Base-by-base conservation (phyloP, 164 flowering plant genomes). In the Sedum album region DNA sequence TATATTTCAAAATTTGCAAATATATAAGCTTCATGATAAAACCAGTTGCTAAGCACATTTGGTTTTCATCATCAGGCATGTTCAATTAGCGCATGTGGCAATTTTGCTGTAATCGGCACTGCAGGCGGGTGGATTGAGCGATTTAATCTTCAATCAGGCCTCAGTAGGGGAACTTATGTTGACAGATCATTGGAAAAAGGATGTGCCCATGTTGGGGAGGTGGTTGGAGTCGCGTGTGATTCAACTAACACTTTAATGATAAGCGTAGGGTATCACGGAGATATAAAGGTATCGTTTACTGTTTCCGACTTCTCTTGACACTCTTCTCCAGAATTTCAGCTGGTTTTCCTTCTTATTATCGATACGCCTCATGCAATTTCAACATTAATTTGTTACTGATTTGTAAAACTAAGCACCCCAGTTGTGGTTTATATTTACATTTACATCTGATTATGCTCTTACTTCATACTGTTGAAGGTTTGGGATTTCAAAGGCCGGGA, bases 51-150 rank as follows among this genome's bases (percentile, higher is more conserved):
- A 2, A 21, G 8, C 9, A n/a, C 57, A 51, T 8, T 41, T 41
- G 41, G 11, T 41, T 41, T 35, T 41, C 2, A 7, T 41, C 15
- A 2, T 41, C 78, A 89, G 97, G 84, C 91, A 36, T 95, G 99
- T 68, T 72, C 90, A 10, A 90, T 95, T 65, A 95, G 94, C 77
- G 90, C 89, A 11, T 95, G 99, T 78, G 99, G 99, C 60, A 90
- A 90, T 76, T 95, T 92, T 76, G 97, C 94, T 72, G 70, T 95
- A 57, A 73, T 95, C 8, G 99, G 99, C 28, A 95, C 96, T 31
- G 93, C 89, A 25, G 94, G 90, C 73, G 99, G 99, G 76, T 95
- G 97, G 96, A 82, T 95, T 73, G 99, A 95, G 75, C 76, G 92
- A 42, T 95, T 92, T 72, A 95, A 95, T 75, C 93, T 95, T 66